phyloP scores from a whole-genome alignment of 106 monocot species.

The Cymbidium sinense region DNA sequence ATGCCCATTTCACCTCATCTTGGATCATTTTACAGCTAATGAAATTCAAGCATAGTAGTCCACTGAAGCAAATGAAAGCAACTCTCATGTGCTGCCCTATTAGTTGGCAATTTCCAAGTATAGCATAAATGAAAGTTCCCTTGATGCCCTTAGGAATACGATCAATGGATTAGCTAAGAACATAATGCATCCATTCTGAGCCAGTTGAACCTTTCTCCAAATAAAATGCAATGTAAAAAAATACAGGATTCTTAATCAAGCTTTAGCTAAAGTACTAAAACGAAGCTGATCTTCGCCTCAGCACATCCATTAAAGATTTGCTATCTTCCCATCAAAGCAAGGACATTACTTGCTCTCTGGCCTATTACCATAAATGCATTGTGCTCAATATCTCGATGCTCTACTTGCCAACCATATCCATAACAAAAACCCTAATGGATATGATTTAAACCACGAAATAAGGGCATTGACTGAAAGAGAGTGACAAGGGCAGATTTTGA shows the following conservation, averaged over 20 bases:
- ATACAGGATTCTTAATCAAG: not conserved
- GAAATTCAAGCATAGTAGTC: constrained; percentile 5
- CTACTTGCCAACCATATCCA: not conserved
- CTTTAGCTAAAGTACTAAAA: too few species aligned
- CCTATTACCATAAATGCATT: too few species aligned
- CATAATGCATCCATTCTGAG: too few species aligned
- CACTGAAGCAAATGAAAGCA: not conserved
- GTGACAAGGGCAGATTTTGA: too few species aligned
- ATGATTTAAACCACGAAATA: too few species aligned
- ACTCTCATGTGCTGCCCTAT: not conserved
- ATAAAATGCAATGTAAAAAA: not conserved
- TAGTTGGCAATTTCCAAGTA: too few species aligned
- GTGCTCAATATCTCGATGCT: not conserved
- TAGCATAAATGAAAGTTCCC: not conserved
- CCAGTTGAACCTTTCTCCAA: not conserved
- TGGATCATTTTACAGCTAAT: not conserved
- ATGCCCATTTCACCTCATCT: too few species aligned
- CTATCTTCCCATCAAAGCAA: too few species aligned
- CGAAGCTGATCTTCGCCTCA: too few species aligned
- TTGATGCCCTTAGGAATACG: not conserved
- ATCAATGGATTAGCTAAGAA: not conserved
- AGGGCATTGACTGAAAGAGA: too few species aligned
- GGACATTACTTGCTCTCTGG: too few species aligned
- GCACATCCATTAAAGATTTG: too few species aligned
- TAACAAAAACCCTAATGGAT: not conserved